A percentile compares a stretch with the other conserved stretches of the same genome.
phyloP scores from a whole-genome alignment of 352 stramenopile genomes.

The Globisporangium abappressorium region DNA sequence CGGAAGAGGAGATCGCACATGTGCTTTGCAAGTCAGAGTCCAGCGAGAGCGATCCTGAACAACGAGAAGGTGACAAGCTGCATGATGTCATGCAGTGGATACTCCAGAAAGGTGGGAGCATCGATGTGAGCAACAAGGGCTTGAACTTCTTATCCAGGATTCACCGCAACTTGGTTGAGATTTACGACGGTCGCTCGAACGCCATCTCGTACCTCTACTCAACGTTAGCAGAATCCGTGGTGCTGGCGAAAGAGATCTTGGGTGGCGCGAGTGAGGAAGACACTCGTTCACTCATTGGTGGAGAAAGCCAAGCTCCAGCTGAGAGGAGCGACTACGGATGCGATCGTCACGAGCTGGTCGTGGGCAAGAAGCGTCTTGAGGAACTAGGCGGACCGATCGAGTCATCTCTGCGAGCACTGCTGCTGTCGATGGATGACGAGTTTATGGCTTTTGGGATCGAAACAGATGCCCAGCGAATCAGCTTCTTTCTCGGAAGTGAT shows the following conservation, averaged over 20 bases:
- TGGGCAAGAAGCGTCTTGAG: conserved; percentile 31
- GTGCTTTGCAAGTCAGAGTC: conserved; percentile 24
- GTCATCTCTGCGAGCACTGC: conserved; percentile 35
- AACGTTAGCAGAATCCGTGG: conserved; percentile 49
- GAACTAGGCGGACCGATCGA: conserved; percentile 43
- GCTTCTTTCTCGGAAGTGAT: conserved; percentile 65
- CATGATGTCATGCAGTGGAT: conserved; percentile 34
- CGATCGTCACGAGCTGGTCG: conserved; percentile 29
- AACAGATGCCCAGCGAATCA: conserved; percentile 49
- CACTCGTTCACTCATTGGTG: conserved; percentile 3
- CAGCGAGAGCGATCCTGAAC: background rate
- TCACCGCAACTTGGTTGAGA: conserved; percentile 31
- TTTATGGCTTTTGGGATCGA: conserved; percentile 78
- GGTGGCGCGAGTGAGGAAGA: conserved; percentile 13
- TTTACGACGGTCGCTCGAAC: conserved; percentile 41
- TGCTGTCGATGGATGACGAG: conserved; percentile 64
- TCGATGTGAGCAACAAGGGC: conserved; percentile 41
- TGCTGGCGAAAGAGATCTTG: conserved; percentile 32
- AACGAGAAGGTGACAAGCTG: conserved; percentile 15
- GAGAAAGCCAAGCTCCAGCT: conserved; percentile 18
- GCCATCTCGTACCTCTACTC: conserved; percentile 36
- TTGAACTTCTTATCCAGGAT: conserved; percentile 30
- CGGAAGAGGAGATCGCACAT: conserved; percentile 37
- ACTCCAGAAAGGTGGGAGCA: conserved; percentile 34
- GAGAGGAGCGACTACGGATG: conserved; percentile 21